phyloP scores from a whole-genome alignment of 805 yeast genomes.

The Hemisphaericaspora nanyangensis region DNA sequence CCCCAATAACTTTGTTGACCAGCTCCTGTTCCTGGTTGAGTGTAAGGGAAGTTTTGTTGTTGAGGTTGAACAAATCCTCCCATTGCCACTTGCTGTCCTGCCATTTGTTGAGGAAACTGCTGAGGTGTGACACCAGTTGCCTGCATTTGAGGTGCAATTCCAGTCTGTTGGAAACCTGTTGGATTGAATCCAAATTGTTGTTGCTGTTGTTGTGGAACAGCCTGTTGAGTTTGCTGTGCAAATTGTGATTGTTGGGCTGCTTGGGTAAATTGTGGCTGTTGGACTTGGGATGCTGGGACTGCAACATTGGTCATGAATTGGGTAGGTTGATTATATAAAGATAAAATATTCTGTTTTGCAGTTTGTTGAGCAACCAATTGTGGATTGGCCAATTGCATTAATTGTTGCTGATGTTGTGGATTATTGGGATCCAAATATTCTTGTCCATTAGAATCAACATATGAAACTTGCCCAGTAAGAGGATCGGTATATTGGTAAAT shows the following conservation, averaged over 20 bases:
- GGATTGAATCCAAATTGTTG: slow-evolving; percentile 4
- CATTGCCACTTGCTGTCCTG: slow-evolving; percentile 3
- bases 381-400: slow-evolving; percentile 32
- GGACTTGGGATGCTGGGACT: slow-evolving; percentile 14
- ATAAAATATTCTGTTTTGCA: slow-evolving; percentile 35
- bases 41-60: slow-evolving; percentile 8
- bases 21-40: slow-evolving; percentile 5
- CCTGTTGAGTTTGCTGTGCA: slow-evolving; percentile 7
- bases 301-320: slow-evolving; percentile 24
- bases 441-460: slow-evolving; percentile 66
- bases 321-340: slow-evolving; percentile 40
- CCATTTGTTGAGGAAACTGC: slow-evolving; percentile 2
- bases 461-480: slow-evolving; percentile 60
- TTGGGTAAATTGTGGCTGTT: slow-evolving; percentile 5
- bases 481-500: slow-evolving; percentile 72
- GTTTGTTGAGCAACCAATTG: slow-evolving; percentile 34
- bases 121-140: slow-evolving; percentile 2
- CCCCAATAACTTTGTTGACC: slow-evolving; percentile 3
- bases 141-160: slow-evolving; percentile 11
- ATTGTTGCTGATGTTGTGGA: slow-evolving; percentile 41
- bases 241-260: slow-evolving; percentile 13
- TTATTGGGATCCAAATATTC: slow-evolving; percentile 50
- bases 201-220: slow-evolving; percentile 10
- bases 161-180: slow-evolving; percentile 8
- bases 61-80: slow-evolving; percentile 3